Evolutionary conservation across 176 grass and related monocot species (phyloP).

Genomic region (Phoenix dactylifera): DNA sequence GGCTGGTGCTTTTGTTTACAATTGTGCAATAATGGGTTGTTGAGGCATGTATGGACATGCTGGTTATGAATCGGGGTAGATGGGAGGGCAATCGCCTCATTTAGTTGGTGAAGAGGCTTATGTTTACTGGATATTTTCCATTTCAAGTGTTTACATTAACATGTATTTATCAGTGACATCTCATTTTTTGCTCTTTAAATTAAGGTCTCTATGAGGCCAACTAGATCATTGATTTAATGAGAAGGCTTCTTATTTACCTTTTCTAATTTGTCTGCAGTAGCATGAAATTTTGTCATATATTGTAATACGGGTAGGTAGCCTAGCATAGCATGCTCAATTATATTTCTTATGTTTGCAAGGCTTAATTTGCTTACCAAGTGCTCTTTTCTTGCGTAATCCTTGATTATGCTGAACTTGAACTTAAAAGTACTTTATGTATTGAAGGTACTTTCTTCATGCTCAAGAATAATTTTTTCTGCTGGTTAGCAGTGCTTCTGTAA

Average conservation of each 20-base stretch:
- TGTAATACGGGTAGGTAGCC: too few species aligned
- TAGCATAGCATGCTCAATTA: too few species aligned
- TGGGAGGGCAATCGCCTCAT: neutral
- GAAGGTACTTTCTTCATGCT: too few species aligned
- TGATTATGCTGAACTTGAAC: too few species aligned
- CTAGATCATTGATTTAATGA: slow-evolving; percentile 8
- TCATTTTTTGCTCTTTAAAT: slow-evolving; percentile 15
- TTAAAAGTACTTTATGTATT: too few species aligned
- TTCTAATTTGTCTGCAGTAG: too few species aligned
- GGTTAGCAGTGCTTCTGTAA: too few species aligned
- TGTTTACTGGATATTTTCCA: slow-evolving; percentile 15
- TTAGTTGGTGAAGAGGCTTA: slow-evolving; percentile 9
- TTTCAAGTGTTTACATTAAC: slow-evolving; percentile 1
- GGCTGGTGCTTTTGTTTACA: slow-evolving; percentile 72
- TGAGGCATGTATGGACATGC: slow-evolving; percentile 19
- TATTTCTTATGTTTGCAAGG: too few species aligned
- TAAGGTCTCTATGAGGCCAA: slow-evolving; percentile 4
- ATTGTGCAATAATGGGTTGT: slow-evolving; percentile 97
- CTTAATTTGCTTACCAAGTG: too few species aligned
- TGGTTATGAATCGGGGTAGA: slow-evolving; percentile 1
- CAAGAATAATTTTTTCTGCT: too few species aligned
- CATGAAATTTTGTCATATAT: too few species aligned
- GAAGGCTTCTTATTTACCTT: neutral
- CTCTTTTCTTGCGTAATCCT: too few species aligned
- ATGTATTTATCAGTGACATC: neutral